These are phyloP conservation scores for Emmonsiellopsis sp. DNA, from an alignment of 2,329 filamentous ascomycete genomes.

Conservation along the genomic window DNA sequence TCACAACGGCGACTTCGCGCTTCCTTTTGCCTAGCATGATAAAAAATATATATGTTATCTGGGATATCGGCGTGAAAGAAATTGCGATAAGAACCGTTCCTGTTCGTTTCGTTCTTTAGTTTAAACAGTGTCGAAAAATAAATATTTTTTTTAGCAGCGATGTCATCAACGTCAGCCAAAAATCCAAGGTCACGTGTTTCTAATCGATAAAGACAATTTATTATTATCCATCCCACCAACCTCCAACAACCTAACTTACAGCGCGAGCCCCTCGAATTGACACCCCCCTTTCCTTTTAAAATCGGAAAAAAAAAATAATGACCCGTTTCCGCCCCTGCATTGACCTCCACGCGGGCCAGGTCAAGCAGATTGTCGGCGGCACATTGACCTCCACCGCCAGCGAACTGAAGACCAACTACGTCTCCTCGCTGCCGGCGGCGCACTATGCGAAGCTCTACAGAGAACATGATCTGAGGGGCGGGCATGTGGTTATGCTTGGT, in stretches of 20 bases:
- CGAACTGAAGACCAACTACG: slow-evolving; percentile 80
- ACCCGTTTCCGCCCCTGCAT: slow-evolving; percentile 94
- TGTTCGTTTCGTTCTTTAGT: not conserved
- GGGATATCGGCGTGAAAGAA: too few species aligned
- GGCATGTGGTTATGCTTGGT: slow-evolving; percentile 95
- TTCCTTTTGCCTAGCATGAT: slow-evolving; percentile 42
- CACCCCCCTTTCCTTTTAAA: not conserved
- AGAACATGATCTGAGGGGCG: slow-evolving; percentile 63
- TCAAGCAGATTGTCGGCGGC: slow-evolving; percentile 97
- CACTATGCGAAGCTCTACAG: slow-evolving; percentile 78
- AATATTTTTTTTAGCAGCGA: too few species aligned
- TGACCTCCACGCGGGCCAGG: slow-evolving; percentile 91
- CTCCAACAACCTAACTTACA: not conserved
- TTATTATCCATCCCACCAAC: too few species aligned
- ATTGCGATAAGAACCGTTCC: too few species aligned
- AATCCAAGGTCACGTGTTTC: too few species aligned
- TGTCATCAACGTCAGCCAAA: too few species aligned
- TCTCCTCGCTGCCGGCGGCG: slow-evolving; percentile 71
- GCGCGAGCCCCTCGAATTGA: not conserved
- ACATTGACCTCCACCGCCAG: slow-evolving; percentile 63
- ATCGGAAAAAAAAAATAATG: slow-evolving; percentile 46
- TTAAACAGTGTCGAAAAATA: too few species aligned
- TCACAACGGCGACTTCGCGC: slow-evolving; percentile 29
- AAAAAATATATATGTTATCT: not conserved
- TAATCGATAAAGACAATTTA: too few species aligned